Percentiles rank a stretch among this genome's conserved stretches.
phyloP scores from a whole-genome alignment of 331 rosid genomes.

The Rosa hybrid region DNA sequence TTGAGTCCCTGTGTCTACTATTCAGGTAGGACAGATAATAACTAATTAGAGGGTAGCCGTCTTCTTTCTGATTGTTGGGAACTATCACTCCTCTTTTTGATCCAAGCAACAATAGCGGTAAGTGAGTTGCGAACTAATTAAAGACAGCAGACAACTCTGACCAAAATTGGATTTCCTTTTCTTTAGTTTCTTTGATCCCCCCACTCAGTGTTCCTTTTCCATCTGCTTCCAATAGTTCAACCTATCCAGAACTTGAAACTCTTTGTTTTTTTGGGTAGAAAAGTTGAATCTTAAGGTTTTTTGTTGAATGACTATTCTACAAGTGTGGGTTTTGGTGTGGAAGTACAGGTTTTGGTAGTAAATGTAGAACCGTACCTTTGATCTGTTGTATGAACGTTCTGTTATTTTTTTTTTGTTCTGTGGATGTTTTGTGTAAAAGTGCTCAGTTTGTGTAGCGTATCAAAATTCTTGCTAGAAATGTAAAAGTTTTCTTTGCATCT shows the following conservation, averaged over 20 bases:
- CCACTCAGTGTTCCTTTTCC: no score
- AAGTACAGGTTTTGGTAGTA: background rate
- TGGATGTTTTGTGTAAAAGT: background rate
- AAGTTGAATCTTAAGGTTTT: background rate
- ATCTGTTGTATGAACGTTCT: background rate
- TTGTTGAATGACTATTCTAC: background rate
- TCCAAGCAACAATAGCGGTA: no score
- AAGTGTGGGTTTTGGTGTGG: background rate
- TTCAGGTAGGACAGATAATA: no score
- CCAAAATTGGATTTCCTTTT: no score
- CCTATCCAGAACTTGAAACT: background rate
- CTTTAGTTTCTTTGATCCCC: no score
- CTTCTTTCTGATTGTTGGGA: no score
- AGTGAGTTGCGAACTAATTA: no score
- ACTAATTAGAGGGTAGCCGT: no score
- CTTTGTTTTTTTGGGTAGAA: background rate
- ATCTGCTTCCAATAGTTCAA: no score
- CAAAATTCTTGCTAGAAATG: background rate
- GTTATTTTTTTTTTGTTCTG: no score
- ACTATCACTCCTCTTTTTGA: no score
- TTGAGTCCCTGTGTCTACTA: background rate
- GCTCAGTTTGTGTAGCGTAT: background rate
- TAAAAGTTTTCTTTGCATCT: background rate
- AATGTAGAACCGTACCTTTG: background rate
- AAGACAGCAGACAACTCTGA: no score